These are phyloP conservation scores for Volvox reticuliferus DNA, from an alignment of 139 green algal species.

Conservation along the genomic window DNA sequence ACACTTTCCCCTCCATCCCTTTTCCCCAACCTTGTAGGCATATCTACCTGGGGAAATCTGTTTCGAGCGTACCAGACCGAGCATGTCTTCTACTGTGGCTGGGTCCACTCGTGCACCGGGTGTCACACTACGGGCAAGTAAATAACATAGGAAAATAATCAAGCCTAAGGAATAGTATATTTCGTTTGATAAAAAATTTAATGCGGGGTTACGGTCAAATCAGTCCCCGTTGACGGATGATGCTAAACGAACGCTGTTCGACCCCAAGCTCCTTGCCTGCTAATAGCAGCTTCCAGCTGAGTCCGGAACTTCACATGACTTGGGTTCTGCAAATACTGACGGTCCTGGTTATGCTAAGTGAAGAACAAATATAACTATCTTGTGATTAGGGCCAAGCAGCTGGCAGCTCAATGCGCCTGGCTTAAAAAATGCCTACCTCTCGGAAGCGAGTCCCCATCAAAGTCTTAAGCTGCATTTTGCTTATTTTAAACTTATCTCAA, in stretches of 20 bases:
- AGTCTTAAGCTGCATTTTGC: constrained; percentile 3
- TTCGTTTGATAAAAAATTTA: too few species aligned
- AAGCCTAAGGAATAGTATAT: too few species aligned
- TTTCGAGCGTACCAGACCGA: not conserved
- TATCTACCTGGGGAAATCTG: not conserved
- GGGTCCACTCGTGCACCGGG: constrained; percentile 5
- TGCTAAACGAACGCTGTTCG: not conserved
- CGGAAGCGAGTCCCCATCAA: not conserved
- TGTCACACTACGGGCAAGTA: not conserved
- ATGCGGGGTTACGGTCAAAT: not conserved
- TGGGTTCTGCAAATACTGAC: not conserved
- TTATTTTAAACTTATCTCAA: not conserved
- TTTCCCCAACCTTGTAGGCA: too few species aligned
- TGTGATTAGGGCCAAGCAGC: not conserved
- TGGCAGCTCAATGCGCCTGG: not conserved
- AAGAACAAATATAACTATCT: not conserved
- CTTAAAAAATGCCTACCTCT: not conserved
- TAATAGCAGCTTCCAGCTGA: not conserved
- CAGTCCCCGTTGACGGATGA: not conserved
- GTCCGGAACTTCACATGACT: constrained; percentile 6
- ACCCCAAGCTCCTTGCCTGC: not conserved
- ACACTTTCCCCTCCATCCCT: too few species aligned
- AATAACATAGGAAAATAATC: not conserved
- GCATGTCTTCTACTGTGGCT: not conserved
- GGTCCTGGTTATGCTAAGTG: not conserved